Evolutionary conservation across 345 rosid species (phyloP).

Genomic region (Psidium guajava): DNA sequence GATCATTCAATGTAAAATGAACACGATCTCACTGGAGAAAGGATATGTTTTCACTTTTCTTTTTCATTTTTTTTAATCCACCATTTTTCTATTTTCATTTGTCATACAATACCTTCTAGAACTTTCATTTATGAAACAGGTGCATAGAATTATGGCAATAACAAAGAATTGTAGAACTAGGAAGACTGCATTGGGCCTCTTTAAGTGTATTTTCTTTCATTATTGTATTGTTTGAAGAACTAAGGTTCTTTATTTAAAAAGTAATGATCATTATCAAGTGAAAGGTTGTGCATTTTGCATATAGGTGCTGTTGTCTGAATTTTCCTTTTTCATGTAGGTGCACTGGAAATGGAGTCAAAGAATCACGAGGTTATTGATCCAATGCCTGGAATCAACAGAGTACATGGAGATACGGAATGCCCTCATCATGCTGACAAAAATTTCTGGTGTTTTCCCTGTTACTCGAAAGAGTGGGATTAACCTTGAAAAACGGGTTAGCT

Average conservation of each 20-base stretch:
- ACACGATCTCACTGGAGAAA: background rate
- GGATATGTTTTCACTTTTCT: background rate
- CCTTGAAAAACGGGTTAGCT: conserved; percentile 89
- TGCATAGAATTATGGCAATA: background rate
- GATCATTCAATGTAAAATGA: background rate
- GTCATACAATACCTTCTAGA: background rate
- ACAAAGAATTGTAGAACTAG: background rate
- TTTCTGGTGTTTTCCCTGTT: conserved; percentile 91
- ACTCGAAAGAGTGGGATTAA: conserved; percentile 96
- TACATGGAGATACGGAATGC: conserved; percentile 99
- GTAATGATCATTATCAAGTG: background rate
- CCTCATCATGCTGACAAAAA: conserved; percentile 86
- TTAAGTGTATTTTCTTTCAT: background rate
- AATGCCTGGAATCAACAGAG: conserved; percentile 93
- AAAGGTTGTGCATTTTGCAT: background rate
- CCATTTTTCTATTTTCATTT: background rate
- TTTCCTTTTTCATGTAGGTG: conserved; percentile 26
- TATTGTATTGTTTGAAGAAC: background rate
- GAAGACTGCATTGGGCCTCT: background rate
- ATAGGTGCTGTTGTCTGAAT: background rate
- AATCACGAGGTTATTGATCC: conserved; percentile 82
- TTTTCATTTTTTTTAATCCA: background rate
- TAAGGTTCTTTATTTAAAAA: background rate
- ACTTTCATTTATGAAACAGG: background rate
- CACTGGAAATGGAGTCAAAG: conserved; percentile 99